Conservation (phyloP, 2,329 filamentous ascomycete genomes). For the Triangularia setosa region DNA sequence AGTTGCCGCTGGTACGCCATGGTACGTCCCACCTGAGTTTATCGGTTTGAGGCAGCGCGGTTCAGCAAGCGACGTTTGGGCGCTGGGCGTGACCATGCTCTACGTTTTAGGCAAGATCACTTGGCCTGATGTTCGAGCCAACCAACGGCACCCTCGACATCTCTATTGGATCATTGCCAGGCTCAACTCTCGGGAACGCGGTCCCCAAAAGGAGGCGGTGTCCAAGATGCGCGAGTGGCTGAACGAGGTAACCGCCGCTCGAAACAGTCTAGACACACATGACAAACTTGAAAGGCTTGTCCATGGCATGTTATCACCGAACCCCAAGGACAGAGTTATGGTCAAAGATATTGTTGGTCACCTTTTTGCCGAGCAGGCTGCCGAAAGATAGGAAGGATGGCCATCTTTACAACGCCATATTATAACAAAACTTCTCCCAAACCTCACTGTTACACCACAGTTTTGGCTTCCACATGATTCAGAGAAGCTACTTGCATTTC, state of each 20-base stretch:
- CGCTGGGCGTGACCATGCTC: slow-evolving; percentile 57
- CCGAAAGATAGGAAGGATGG: slow-evolving; percentile 25
- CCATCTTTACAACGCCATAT: background rate
- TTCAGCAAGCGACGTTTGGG: slow-evolving; percentile 56
- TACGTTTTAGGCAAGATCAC: slow-evolving; percentile 54
- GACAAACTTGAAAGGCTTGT: slow-evolving; percentile 51
- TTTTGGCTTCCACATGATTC: background rate
- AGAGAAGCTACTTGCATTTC: background rate
- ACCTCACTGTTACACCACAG: background rate
- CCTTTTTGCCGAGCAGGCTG: slow-evolving; percentile 32
- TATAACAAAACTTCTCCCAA: background rate
- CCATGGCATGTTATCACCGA: slow-evolving; percentile 51
- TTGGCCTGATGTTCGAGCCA: slow-evolving; percentile 50
- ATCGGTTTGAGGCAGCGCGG: slow-evolving; percentile 53
- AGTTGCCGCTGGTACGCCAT: slow-evolving; percentile 51
- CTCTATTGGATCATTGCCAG: slow-evolving; percentile 58
- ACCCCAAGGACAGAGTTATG: slow-evolving; percentile 49
- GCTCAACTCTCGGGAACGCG: slow-evolving; percentile 40
- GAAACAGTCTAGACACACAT: slow-evolving; percentile 41
- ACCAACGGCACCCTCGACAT: slow-evolving; percentile 45
- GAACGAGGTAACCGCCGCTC: slow-evolving; percentile 47
- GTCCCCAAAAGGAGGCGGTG: slow-evolving; percentile 35
- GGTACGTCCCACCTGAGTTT: slow-evolving; percentile 60
- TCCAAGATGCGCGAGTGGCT: slow-evolving; percentile 56
- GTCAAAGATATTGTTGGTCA: slow-evolving; percentile 50